Evolutionary conservation across 2,329 filamentous ascomycete genomes (phyloP).

Genomic region (Albophoma yamanashiensis): DNA sequence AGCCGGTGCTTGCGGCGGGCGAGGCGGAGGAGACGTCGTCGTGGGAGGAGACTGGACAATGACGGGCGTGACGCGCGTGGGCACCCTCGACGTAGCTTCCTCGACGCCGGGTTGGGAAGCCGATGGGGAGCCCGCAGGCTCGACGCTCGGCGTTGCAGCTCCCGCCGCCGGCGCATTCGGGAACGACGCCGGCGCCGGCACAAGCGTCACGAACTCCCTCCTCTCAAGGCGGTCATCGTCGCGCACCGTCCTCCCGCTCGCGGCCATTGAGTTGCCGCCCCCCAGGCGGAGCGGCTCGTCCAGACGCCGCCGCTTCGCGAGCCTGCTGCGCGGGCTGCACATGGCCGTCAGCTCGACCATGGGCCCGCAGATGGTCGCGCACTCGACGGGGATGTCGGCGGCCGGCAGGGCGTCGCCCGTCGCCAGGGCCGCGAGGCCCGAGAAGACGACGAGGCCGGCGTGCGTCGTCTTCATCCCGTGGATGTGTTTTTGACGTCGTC

Average conservation of each 20-base stretch:
- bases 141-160: background rate
- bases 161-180: slow-evolving; percentile 3
- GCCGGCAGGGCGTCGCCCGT: slow-evolving; percentile 19
- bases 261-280: background rate
- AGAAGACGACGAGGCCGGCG: slow-evolving; percentile 14
- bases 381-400: slow-evolving; percentile 25
- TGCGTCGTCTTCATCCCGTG: slow-evolving; percentile 15
- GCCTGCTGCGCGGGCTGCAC: slow-evolving; percentile 15
- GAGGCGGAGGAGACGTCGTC: background rate
- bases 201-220: slow-evolving; percentile 15
- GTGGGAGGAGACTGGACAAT: background rate
- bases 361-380: slow-evolving; percentile 30
- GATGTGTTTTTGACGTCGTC: background rate
- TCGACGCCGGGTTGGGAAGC: background rate
- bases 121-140: background rate
- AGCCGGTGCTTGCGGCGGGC: background rate
- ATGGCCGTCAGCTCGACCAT: slow-evolving; percentile 29
- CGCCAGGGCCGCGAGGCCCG: slow-evolving; percentile 16
- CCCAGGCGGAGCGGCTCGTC: background rate
- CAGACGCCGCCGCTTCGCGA: background rate
- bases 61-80: background rate
- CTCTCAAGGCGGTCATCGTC: slow-evolving; percentile 7
- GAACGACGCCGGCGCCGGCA: slow-evolving; percentile 20
- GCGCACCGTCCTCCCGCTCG: background rate
- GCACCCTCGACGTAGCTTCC: background rate